phyloP scores from a whole-genome alignment of 1,139 yeast genomes.

The Pichia kudriavzevii region DNA sequence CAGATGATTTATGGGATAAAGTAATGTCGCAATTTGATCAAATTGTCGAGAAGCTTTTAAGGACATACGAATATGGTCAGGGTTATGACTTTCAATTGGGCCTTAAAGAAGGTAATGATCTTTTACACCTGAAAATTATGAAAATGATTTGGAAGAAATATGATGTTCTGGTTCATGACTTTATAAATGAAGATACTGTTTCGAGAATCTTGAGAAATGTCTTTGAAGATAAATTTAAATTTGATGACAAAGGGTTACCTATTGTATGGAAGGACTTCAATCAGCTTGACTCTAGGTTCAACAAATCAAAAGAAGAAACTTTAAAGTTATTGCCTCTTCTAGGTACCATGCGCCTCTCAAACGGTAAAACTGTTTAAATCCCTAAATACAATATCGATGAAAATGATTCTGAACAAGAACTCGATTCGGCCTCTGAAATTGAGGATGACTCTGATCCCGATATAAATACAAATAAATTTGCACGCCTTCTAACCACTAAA shows the following conservation, averaged over 20 bases:
- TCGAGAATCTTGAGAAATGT: conserved; percentile 52
- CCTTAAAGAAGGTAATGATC: conserved; percentile 36
- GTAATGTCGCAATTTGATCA: conserved; percentile 42
- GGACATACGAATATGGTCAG: conserved; percentile 15
- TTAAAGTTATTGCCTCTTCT: conserved; percentile 52
- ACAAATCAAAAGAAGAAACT: conserved; percentile 51
- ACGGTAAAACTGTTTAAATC: conserved; percentile 42
- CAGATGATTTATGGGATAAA: conserved; percentile 54
- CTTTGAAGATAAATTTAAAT: conserved; percentile 78
- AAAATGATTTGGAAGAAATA: conserved; percentile 60
- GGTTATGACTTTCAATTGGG: conserved; percentile 60
- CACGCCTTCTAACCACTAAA: conserved; percentile 48
- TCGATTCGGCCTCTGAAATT: conserved; percentile 23
- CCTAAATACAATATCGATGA: conserved; percentile 47
- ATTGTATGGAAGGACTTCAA: conserved; percentile 67
- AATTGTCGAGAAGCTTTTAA: conserved; percentile 25
- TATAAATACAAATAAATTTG: conserved; percentile 40
- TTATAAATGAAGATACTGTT: conserved; percentile 51
- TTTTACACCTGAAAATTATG: conserved; percentile 38
- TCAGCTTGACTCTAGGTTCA: conserved; percentile 65
- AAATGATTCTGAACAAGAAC: conserved; percentile 36
- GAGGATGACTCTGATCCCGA: conserved; percentile 34
- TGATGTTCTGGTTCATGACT: conserved; percentile 50
- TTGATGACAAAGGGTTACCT: conserved; percentile 73
- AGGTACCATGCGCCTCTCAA: conserved; percentile 46